Conservation (phyloP, 768 basidiomycete genomes). For the Tremella fuciformis region DNA sequence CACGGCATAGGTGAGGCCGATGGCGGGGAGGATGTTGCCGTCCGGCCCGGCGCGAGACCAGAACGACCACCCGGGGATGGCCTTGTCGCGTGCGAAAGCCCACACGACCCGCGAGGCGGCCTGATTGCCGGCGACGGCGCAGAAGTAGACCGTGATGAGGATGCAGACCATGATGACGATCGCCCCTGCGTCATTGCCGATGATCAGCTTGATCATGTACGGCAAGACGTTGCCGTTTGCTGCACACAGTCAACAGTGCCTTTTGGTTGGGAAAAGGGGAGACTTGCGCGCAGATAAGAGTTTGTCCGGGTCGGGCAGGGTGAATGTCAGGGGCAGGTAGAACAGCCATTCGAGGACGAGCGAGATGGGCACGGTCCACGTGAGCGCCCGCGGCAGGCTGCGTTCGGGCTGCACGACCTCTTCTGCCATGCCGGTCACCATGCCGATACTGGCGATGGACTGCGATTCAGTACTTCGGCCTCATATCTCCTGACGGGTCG, state of each 20-base stretch:
- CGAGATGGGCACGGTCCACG: constrained; percentile 1
- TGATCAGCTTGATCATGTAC: constrained; percentile 3
- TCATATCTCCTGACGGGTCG: constrained; percentile 59
- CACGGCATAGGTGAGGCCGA: neutral
- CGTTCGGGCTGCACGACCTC: constrained; percentile 1
- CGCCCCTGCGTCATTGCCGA: neutral
- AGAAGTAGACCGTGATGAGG: constrained; percentile 1
- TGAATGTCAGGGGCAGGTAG: neutral
- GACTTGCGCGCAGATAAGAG: neutral
- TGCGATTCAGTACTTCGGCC: neutral
- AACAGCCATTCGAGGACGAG: neutral
- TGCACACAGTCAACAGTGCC: neutral
- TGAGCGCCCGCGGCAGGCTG: neutral
- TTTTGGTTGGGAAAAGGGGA: neutral
- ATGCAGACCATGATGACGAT: constrained; percentile 8
- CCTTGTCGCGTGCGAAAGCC: constrained; percentile 5
- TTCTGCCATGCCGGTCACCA: neutral
- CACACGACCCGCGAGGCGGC: constrained; percentile 6
- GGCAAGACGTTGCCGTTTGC: neutral
- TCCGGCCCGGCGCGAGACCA: neutral
- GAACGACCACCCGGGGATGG: neutral
- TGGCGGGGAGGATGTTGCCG: neutral
- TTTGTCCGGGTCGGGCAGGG: neutral
- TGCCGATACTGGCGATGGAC: constrained; percentile 1
- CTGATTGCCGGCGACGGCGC: neutral